Base-by-base conservation (phyloP, 345 rosid genomes). In the Melastoma malabathricum region DNA sequence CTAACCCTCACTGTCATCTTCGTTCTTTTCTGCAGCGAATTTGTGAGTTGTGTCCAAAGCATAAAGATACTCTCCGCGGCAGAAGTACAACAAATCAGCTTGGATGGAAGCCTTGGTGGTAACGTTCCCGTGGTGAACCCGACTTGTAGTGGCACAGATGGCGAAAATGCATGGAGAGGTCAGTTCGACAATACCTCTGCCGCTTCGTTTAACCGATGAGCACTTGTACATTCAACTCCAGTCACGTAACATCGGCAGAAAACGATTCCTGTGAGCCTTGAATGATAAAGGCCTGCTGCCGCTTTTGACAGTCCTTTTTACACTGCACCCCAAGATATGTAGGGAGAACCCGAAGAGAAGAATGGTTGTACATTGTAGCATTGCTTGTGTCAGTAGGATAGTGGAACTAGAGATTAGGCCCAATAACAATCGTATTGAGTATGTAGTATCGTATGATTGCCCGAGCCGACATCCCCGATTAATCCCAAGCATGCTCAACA, bases 71-170 rank as follows among this genome's bases (percentile, higher is more conserved):
- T 90, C 71, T 90, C 98, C 54, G 73, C 95, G n/a, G 82, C 70
- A 22, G 93, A 90, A 70, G 98, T 87, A 13, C 93, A 86, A 65
- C 95, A 87, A 56, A 84, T 90, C 92, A 86, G 98, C 66, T 69
- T 86, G 72, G 96, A 90, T 48, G 98, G 96, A 34, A 81, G 81
- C 61, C 85, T 89, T 34, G 92, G 90, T 27, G 92, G 90, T 39
- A 69, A 75, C 47, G 67, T 82, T 15, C 79, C 89, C 7, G 73
- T 72, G 52, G 77, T 78, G 15, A 81, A 81, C 64, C 96, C 81
- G 72, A 88, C 86, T 16, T 83, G 89, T 60, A 86, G 98, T 44
- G 94, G 85, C 19, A 81, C 83, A 29, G 89, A 86, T 66, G 80
- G 92, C 13, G 96, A 89, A 38, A 86, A 82, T 46, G 94, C 81